These are phyloP conservation scores for Schizochytrium sp. DNA, from an alignment of 108 stramenopile genomes.

Conservation along the genomic window DNA sequence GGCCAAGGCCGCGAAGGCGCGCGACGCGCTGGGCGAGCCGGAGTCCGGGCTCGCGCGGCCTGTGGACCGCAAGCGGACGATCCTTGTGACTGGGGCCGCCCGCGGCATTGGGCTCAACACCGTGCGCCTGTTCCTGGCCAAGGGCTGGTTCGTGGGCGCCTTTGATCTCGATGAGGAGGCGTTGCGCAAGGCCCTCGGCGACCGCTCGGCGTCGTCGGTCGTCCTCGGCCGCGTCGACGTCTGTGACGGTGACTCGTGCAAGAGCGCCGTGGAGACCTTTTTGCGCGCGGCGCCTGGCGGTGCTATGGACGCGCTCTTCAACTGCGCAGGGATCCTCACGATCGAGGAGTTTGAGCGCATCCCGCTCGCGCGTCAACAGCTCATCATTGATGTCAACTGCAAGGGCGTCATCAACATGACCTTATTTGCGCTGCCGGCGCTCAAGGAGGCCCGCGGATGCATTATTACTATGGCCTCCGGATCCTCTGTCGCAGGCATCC, in stretches of 20 bases:
- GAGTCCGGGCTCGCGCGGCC: neutral
- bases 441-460: neutral
- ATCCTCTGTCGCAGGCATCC: neutral
- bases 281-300: neutral
- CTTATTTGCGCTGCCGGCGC: neutral
- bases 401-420: neutral
- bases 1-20: neutral
- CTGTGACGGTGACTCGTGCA: neutral
- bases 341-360: neutral
- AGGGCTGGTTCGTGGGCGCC: neutral
- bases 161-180: neutral
- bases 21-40: neutral
- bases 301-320: neutral
- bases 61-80: neutral
- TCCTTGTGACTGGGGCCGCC: neutral
- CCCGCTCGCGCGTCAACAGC: neutral
- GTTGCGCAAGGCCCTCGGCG: too few relatives aligned
- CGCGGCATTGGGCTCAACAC: neutral
- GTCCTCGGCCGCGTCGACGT: neutral
- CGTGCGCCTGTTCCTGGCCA: neutral
- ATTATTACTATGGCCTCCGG: neutral
- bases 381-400: neutral
- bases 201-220: too few relatives aligned
- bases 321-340: neutral
- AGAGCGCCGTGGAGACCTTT: neutral